phyloP scores from a whole-genome alignment of 352 stramenopile species.

The Globisporangium nagaii region DNA sequence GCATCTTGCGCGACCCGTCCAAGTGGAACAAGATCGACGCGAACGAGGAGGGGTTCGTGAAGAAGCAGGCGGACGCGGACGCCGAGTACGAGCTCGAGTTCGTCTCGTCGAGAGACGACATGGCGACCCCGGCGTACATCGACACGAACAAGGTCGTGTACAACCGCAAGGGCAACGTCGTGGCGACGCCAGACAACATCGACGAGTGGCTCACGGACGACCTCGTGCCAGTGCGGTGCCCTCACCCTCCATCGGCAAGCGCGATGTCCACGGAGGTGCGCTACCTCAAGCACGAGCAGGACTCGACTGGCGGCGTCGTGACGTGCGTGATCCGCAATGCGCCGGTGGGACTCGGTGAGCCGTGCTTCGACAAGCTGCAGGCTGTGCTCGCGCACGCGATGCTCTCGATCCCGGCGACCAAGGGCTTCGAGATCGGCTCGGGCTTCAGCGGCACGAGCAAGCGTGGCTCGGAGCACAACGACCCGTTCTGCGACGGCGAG shows the following conservation, averaged over 20 bases:
- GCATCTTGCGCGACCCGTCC: constrained; percentile 66
- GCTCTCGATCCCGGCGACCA: constrained; percentile 98
- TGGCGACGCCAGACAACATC: constrained; percentile 48
- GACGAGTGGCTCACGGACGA: constrained; percentile 75
- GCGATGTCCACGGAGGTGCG: constrained; percentile 96
- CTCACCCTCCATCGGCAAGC: constrained; percentile 89
- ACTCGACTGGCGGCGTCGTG: constrained; percentile 94
- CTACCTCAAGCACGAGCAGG: constrained; percentile 82
- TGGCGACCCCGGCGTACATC: constrained; percentile 84
- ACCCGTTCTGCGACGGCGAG: constrained; percentile 90
- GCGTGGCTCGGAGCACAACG: constrained; percentile 97
- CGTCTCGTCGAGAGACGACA: constrained; percentile 45
- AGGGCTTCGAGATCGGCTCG: constrained; percentile 98
- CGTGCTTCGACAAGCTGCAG: constrained; percentile 99
- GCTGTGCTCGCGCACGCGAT: constrained; percentile 98
- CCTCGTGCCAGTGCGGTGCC: constrained; percentile 91
- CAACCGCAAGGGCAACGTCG: constrained; percentile 69
- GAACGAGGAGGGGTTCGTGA: constrained; percentile 20
- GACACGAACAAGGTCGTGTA: constrained; percentile 91
- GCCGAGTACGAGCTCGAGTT: constrained; percentile 72
- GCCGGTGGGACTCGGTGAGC: constrained; percentile 94
- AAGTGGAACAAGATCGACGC: constrained; percentile 50
- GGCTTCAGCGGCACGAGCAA: constrained; percentile 95
- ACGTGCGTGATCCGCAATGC: constrained; percentile 97
- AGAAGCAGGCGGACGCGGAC: constrained; percentile 57